Base-by-base conservation (phyloP, 306 rosid genomes). In the Pueraria montana region DNA sequence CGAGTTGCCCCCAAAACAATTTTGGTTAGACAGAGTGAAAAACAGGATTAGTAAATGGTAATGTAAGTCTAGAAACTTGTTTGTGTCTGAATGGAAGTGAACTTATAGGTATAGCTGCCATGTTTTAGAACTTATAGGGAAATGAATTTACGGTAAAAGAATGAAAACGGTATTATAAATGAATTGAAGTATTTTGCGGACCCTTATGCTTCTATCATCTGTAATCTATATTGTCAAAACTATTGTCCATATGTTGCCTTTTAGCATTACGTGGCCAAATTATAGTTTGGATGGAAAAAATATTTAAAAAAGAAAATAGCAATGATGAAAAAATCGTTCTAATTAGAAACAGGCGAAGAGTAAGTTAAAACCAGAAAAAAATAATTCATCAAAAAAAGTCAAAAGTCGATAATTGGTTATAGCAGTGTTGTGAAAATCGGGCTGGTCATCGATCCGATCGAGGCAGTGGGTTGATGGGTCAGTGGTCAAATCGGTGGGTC, bases 61-160 rank as follows among this genome's bases (percentile, higher is more conserved):
- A 59, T 61, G 59, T 32, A 34, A 75, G 66, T 62, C 27, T 38
- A 83, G 45, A 74, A 74, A 83, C 55, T 53, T 74, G 77, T 12
- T 50, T 45, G 43, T 64, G 18, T 79, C 56, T 80, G 30, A 75
- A 55, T 58, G 62, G 53, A 62, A 49, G 43, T 43, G 59, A 74
- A 68, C 71, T 42, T 42, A 42, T 21, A 11, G 69, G 50, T 43
- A 59, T 24, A 77, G 36, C 79, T 62, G 27, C 18, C 7, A 49
- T 76, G 23, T 58, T 20, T 69, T 43, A 26, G 24, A 36, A 65
- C 76, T 30, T 50, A 8, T 12, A 76, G 67, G 55, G 45, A 20
- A 73, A 52, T 63, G 52, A 67, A 74, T 74, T 53, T 58, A n/a
- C 13, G 43, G 68, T 74, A 10, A 62, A 59, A 26, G 56, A 73